phyloP scores from a whole-genome alignment of 768 basidiomycete genomes.

The Leucogyrophana mollusca region DNA sequence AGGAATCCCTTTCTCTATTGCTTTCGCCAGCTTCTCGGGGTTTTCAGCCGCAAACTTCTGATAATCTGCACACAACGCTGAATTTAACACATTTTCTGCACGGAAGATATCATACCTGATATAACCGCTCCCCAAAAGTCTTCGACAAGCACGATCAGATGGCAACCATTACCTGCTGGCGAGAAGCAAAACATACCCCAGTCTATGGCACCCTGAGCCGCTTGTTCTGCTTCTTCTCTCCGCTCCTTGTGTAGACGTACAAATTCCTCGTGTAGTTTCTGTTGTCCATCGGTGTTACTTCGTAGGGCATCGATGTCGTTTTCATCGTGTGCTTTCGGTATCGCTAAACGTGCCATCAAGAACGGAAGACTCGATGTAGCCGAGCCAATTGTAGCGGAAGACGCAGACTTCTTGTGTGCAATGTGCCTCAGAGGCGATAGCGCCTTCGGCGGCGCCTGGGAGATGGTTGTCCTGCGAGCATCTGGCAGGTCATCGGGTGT shows the following conservation, averaged over 20 bases:
- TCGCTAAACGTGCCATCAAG: conserved; percentile 52
- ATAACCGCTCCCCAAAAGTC: conserved; percentile 97
- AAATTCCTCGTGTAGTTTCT: conserved; percentile 77
- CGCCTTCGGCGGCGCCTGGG: conserved; percentile 18
- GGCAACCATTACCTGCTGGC: neutral
- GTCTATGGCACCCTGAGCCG: conserved; percentile 55
- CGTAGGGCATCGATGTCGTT: conserved; percentile 36
- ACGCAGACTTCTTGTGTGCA: conserved; percentile 63
- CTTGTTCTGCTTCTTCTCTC: conserved; percentile 37
- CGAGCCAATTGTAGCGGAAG: conserved; percentile 57
- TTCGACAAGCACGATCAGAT: conserved; percentile 26
- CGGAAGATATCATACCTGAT: conserved; percentile 51
- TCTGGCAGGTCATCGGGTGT: conserved; percentile 20
- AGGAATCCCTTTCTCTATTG: conserved; percentile 93
- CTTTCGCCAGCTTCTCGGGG: conserved; percentile 77
- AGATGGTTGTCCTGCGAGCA: conserved; percentile 31
- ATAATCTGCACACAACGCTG: conserved; percentile 57
- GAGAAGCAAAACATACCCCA: conserved; percentile 58
- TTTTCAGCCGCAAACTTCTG: conserved; percentile 79
- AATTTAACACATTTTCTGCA: conserved; percentile 1
- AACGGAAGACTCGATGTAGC: conserved; percentile 47
- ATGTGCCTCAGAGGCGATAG: conserved; percentile 22
- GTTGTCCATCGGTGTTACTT: conserved; percentile 59
- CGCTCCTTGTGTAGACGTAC: conserved; percentile 60
- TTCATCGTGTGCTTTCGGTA: conserved; percentile 44